Base-by-base conservation (phyloP, 345 rosid species). In the Eucalyptus albens region DNA sequence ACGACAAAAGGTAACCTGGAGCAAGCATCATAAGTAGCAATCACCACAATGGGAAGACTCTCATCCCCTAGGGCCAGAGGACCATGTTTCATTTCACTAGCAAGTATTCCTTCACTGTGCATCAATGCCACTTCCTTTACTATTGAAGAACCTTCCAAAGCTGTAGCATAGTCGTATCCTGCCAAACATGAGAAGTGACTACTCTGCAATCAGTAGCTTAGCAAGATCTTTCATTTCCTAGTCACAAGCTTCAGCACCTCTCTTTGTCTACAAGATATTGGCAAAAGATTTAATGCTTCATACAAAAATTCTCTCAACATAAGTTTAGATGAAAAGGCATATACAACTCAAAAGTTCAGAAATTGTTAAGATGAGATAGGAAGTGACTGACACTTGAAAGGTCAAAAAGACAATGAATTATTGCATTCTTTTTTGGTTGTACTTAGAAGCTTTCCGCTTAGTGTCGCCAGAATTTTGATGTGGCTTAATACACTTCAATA, bases 11-110 rank as follows among this genome's bases (percentile, higher is more conserved):
- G 90, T 53, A 82, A 96, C 98, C 95, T 96, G 95, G 94, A 95
- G 94, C 97, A 97, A 86, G 96, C 90, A 89, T 97, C 99, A 0
- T 93, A 97, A 81, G 97, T 97, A 42, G 98, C 95, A 83, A 97
- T 95, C 45, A 97, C 98, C 24, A 94, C 92, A 33, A 97, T 94
- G 1, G 98, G 97, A 7, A 97, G 97, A 93, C 93, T 94, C 92
- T 97, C 99, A 90, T 97, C 99, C 51, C 95, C 99, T 67, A 97
- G 91, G 56, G 99, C 99, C 90, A 97, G 91, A 88, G 99, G 98
- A 87, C 99, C 98, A 82, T 96, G 99, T 92, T 97, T 97, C 99
- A 97, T 97, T 91, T 97, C 99, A 90, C 99, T 96, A 50, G 98
- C 99, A 87, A 97, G 97, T 88, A 97, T 94, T 53, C 99, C 99